These are phyloP conservation scores for Sabuloglossum arenarium DNA, from an alignment of 495 filamentous ascomycete genomes.

Conservation along the genomic window DNA sequence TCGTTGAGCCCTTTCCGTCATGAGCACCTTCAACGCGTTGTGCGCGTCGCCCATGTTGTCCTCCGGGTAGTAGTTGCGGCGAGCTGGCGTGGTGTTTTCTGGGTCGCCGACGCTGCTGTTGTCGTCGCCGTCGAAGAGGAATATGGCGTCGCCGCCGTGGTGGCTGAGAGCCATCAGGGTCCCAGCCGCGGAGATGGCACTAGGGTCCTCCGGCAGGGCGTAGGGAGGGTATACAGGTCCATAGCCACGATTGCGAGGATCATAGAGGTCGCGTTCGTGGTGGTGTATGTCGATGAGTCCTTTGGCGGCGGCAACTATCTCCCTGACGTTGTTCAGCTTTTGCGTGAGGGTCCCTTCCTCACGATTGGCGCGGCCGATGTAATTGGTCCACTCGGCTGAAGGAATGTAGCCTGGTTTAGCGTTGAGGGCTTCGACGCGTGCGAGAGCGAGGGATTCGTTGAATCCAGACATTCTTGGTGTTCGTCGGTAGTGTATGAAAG, in stretches of 20 bases:
- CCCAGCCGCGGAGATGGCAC: not conserved
- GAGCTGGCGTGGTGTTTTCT: not conserved
- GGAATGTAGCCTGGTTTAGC: too few species aligned
- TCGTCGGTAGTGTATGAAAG: not conserved
- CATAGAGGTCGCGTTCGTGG: not conserved
- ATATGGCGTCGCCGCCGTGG: not conserved
- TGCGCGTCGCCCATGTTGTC: not conserved
- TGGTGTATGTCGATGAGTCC: not conserved
- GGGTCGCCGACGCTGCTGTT: not conserved
- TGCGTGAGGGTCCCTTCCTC: not conserved
- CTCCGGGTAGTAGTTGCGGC: not conserved
- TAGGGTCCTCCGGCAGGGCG: not conserved
- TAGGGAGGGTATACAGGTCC: not conserved
- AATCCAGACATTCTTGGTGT: not conserved
- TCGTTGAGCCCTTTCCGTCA: not conserved
- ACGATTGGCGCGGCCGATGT: too few species aligned
- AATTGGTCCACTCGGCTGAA: too few species aligned
- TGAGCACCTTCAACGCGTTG: not conserved
- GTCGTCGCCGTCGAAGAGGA: not conserved
- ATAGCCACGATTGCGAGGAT: not conserved
- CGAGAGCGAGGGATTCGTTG: too few species aligned
- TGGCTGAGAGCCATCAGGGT: not conserved
- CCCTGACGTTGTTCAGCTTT: not conserved
- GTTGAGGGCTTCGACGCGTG: too few species aligned
- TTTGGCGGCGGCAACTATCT: not conserved